Base-by-base conservation (phyloP, 148 eudicot genomes). In the Fagopyrum tataricum region DNA sequence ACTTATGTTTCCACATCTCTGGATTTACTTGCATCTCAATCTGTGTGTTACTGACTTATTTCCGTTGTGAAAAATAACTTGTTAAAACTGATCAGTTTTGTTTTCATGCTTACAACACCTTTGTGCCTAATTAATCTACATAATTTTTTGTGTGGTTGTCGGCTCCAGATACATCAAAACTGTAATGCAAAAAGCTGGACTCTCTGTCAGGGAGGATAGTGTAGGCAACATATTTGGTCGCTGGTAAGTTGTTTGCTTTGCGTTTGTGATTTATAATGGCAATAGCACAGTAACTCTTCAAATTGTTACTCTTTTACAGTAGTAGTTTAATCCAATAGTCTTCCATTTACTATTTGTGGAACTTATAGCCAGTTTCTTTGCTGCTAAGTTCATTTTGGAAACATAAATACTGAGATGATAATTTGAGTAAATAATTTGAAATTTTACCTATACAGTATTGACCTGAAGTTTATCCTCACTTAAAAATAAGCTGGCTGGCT, bases 151-250 rank as follows among this genome's bases (percentile, higher is more conserved):
- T 53, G 12, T 72, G 70, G 62, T 74, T 56, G 78, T 44, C 58
- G 48, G 12, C 69, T 86, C 82, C 86, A 95, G 98, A 84, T 95
- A 83, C 77, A 79, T 90, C 72, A 95, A 90, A 84, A 82, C 81
- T 40, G 75, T 95, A 76, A 95, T 95, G 98, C 87, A 78, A 80
- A 86, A 86, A 87, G 79, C 96, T 74, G 98, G 97, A 77, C 98
- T 95, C 78, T 82, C 92, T 12, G 96, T 95, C 67, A 87, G 93
- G 79, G 98, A 95, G 82, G 98, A 95, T 84, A 86, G 90, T 74
- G 89, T 95, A 9, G 98, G 98, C 53, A 91, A 91, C 85, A 91
- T 95, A 74, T 95, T 95, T 82, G 98, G 98, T 66, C 93, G 92
- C 66, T 95, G 98, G 98, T 95, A 79, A 85, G 95, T 76, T 70